These are phyloP conservation scores for Teratosphaeria zuluensis DNA, from an alignment of 2,329 filamentous ascomycete genomes.

Conservation along the genomic window DNA sequence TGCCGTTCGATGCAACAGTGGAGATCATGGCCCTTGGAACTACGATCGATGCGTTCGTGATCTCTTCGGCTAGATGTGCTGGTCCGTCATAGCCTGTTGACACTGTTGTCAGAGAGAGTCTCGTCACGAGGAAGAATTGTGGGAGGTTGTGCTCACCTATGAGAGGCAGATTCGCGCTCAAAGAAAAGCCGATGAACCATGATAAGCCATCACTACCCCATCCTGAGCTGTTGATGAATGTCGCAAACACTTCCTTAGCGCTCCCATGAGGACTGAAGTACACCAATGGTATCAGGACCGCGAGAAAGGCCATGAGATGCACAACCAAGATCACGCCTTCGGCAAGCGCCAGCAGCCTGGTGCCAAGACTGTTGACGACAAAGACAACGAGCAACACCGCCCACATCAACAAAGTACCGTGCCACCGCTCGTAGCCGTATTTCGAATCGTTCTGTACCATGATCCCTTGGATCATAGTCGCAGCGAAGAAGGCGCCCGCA, in stretches of 20 bases:
- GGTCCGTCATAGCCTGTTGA: conserved; percentile 1
- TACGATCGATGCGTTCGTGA: conserved; percentile 33
- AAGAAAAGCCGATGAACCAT: conserved; percentile 11
- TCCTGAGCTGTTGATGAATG: conserved; percentile 9
- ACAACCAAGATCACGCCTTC: conserved; percentile 41
- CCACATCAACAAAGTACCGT: conserved; percentile 17
- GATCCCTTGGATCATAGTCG: conserved; percentile 13
- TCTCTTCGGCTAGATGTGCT: conserved; percentile 36
- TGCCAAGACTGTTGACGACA: conserved; percentile 35
- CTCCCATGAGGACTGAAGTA: conserved; percentile 6
- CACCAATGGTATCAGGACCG: conserved; percentile 26
- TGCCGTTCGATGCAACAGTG: conserved; percentile 34
- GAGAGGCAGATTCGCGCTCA: conserved; percentile 7
- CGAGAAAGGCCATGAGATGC: conserved; percentile 42
- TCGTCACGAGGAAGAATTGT: background rate
- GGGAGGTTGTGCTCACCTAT: conserved; percentile 1
- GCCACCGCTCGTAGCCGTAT: conserved; percentile 14
- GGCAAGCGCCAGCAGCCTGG: conserved; percentile 34
- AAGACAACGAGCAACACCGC: conserved; percentile 13
- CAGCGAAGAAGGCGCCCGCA: conserved; percentile 9
- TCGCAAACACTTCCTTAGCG: conserved; percentile 10
- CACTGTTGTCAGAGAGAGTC: background rate
- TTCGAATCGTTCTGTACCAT: conserved; percentile 9
- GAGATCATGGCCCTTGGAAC: conserved; percentile 37
- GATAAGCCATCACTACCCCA: conserved; percentile 10